Evolutionary conservation across 2,329 filamentous ascomycete species (phyloP).

Genomic region (Arthrinium phaeospermum): DNA sequence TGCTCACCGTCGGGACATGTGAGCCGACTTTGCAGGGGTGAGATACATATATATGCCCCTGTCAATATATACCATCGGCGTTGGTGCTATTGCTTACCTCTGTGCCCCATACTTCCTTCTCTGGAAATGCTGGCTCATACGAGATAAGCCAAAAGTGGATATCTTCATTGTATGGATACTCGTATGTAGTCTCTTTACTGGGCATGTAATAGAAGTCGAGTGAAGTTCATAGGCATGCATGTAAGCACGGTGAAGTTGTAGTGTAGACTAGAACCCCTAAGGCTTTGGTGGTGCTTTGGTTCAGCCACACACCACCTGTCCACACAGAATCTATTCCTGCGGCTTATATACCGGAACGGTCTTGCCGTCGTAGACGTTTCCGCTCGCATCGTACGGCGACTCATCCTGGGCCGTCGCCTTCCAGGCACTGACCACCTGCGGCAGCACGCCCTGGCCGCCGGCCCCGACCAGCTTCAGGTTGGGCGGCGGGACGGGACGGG

Average conservation of each 20-base stretch:
- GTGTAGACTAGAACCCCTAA: neutral
- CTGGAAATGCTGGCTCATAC: neutral
- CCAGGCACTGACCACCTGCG: conserved; percentile 41
- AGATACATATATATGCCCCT: neutral
- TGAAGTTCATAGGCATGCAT: neutral
- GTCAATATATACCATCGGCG: neutral
- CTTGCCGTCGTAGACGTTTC: conserved; percentile 48
- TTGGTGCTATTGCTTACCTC: neutral
- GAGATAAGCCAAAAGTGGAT: neutral
- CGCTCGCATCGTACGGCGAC: conserved; percentile 54
- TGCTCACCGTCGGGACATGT: neutral
- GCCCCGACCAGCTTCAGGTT: conserved; percentile 51
- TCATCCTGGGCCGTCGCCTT: conserved; percentile 30
- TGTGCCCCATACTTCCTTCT: neutral
- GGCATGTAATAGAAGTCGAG: neutral
- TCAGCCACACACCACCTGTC: neutral
- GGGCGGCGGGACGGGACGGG: conserved; percentile 44
- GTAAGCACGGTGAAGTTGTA: neutral
- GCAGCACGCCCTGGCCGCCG: conserved; percentile 46
- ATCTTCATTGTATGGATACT: neutral
- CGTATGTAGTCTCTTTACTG: neutral
- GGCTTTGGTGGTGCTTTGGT: neutral
- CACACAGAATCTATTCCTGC: conserved; percentile 28
- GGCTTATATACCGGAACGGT: conserved; percentile 46
- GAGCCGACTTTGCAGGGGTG: neutral